Base-by-base conservation (phyloP, 2,329 filamentous ascomycete species). In the Amphichorda felina region DNA sequence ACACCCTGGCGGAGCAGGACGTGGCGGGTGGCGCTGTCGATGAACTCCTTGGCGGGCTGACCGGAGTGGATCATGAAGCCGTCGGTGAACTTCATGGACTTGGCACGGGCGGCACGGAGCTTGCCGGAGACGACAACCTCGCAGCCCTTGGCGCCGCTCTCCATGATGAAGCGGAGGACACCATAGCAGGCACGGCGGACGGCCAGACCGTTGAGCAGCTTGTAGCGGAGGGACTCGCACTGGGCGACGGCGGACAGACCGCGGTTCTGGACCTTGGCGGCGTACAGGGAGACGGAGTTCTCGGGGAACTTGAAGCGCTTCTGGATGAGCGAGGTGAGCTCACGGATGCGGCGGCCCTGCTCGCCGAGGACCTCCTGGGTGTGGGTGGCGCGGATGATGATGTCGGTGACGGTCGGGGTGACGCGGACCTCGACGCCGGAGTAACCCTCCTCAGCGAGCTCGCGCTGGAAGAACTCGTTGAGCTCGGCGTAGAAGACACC, bases 51-150 rank as follows among this genome's bases (percentile, higher is more conserved):
- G 61, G 89, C 91, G 60, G 91, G 91, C 69, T 98, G 91, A 72
- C 91, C 91, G 59, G 91, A 98, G 85, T 98, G 91, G 72, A 98
- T 98, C 91, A 98, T 98, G 86, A 98, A 98, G 65, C 91, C 91
- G 69, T 98, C 88, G 68, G 91, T 98, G 82, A 98, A 98, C 82
- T 98, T 98, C 91, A 98, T 98, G 73, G 78, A 86, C 86, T 98
- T 98, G 70, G 91, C 91, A 76, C 91, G 87, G 59, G 91, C 91
- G 66, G 91, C 91, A 62, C 91, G 82, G 56, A 98, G 84, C 82
- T 98, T 98, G 68, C 91, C 91, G 54, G 87, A 95, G 53, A 98
- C 91, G 62, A 98, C 91, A 50, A 98, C 91, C 75, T 98, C 91
- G 67, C 91, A 98, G 69, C 91, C 91, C 84, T 98, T 98, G 68